Evolutionary conservation across 805 yeast genomes (phyloP).

Genomic region (Isabelozyma rhagii): DNA sequence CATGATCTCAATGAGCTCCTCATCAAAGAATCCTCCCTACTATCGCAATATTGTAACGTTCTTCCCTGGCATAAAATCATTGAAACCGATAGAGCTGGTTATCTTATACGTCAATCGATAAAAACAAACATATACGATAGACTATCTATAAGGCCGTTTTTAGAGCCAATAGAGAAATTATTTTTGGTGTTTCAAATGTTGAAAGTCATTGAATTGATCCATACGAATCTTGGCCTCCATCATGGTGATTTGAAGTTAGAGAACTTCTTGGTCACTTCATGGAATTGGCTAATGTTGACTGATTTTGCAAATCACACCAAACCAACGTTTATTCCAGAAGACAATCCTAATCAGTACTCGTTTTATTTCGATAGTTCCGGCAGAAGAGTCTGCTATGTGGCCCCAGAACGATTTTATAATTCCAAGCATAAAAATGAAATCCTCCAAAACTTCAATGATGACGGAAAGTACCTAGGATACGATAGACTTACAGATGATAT

Average conservation of each 20-base stretch:
- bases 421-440: slow-evolving; percentile 20
- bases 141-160: slow-evolving; percentile 80
- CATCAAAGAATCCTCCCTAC: slow-evolving; percentile 33
- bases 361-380: slow-evolving; percentile 91
- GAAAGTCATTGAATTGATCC: slow-evolving; percentile 60
- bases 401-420: slow-evolving; percentile 81
- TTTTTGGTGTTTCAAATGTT: slow-evolving; percentile 84
- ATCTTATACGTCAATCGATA: slow-evolving; percentile 77
- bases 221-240: slow-evolving; percentile 48
- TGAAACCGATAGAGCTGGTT: slow-evolving; percentile 91
- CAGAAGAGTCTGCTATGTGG: slow-evolving; percentile 83
- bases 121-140: slow-evolving; percentile 84
- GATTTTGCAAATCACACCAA: slow-evolving; percentile 80
- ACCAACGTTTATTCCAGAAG: slow-evolving; percentile 84
- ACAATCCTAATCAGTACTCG: slow-evolving; percentile 87
- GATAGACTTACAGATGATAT: slow-evolving; percentile 46
- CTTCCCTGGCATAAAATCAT: slow-evolving; percentile 70
- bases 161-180: slow-evolving; percentile 73
- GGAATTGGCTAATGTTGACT: slow-evolving; percentile 80
- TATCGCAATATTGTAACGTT: slow-evolving; percentile 55
- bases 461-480: slow-evolving; percentile 18
- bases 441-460: slow-evolving; percentile 19
- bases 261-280: slow-evolving; percentile 78
- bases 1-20: slow-evolving; percentile 21
- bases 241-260: slow-evolving; percentile 96